A percentile compares a stretch with the other conserved stretches of the same genome.
Evolutionary conservation across 2,329 filamentous ascomycete genomes (phyloP).

Genomic region (Ophiostoma sp.): DNA sequence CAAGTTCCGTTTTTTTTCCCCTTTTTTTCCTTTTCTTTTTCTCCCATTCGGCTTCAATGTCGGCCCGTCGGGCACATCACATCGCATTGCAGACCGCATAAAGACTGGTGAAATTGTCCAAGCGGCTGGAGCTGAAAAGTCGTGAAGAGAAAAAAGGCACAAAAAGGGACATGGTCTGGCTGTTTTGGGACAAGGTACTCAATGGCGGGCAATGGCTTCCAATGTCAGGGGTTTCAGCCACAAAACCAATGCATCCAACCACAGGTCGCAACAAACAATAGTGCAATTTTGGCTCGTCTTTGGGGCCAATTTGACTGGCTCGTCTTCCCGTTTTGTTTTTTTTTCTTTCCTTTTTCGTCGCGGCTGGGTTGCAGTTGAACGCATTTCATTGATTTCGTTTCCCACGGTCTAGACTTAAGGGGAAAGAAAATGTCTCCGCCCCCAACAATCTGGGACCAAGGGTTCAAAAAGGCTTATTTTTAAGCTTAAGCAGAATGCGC

Average conservation of each 20-base stretch:
- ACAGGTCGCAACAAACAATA: not conserved
- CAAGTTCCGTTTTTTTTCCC: not conserved
- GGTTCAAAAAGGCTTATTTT: not conserved
- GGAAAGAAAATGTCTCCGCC: not conserved
- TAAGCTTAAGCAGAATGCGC: not conserved
- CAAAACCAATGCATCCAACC: not conserved
- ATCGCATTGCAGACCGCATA: not conserved
- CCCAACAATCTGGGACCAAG: not conserved
- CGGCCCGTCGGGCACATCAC: not conserved
- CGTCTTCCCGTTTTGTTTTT: not conserved
- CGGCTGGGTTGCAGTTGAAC: not conserved
- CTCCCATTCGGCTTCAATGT: not conserved
- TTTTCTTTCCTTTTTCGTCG: not conserved
- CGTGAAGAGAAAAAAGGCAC: not conserved
- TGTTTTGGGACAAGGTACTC: not conserved
- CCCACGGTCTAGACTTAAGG: not conserved
- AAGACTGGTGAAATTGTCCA: not conserved
- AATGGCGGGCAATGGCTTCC: not conserved
- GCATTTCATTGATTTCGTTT: not conserved
- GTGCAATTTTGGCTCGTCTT: not conserved
- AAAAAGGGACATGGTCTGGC: not conserved
- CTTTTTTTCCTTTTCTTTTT: not conserved
- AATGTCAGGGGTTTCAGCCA: not conserved
- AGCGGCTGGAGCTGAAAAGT: not conserved
- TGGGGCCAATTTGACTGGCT: not conserved